Percentiles rank a stretch among this genome's conserved stretches.
These are phyloP conservation scores for Coniochaeta ligniaria DNA, from an alignment of 2,329 filamentous ascomycete species.

Conservation along the genomic window DNA sequence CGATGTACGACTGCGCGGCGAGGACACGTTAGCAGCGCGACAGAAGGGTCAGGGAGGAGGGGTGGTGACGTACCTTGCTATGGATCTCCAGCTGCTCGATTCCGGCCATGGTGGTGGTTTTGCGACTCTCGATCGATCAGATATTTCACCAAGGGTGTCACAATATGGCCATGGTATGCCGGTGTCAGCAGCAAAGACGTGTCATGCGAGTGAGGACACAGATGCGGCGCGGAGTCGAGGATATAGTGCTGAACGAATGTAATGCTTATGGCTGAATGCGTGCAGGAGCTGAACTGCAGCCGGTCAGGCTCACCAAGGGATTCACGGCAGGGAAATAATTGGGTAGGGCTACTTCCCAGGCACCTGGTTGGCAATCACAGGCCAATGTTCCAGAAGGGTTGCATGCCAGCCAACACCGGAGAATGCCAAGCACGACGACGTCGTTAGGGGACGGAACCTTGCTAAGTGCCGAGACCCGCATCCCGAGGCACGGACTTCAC, in stretches of 20 bases:
- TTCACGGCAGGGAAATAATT: neutral
- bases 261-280: neutral
- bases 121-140: neutral
- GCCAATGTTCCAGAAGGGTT: too few relatives aligned
- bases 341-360: neutral
- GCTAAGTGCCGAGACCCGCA: too few relatives aligned
- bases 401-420: too few relatives aligned
- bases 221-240: neutral
- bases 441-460: too few relatives aligned
- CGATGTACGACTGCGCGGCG: conserved; percentile 75
- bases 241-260: neutral
- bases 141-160: neutral
- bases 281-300: neutral
- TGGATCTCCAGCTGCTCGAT: conserved; percentile 97
- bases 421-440: too few relatives aligned
- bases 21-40: conserved; percentile 1
- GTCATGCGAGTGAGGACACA: neutral
- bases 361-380: neutral
- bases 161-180: neutral
- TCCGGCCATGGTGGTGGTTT: conserved; percentile 60
- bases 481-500: too few relatives aligned
- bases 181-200: neutral
- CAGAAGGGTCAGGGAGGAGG: neutral
- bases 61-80: conserved; percentile 66
- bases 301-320: neutral